Conservation (phyloP, 495 filamentous ascomycete genomes). For the Penicillium nucicola region DNA sequence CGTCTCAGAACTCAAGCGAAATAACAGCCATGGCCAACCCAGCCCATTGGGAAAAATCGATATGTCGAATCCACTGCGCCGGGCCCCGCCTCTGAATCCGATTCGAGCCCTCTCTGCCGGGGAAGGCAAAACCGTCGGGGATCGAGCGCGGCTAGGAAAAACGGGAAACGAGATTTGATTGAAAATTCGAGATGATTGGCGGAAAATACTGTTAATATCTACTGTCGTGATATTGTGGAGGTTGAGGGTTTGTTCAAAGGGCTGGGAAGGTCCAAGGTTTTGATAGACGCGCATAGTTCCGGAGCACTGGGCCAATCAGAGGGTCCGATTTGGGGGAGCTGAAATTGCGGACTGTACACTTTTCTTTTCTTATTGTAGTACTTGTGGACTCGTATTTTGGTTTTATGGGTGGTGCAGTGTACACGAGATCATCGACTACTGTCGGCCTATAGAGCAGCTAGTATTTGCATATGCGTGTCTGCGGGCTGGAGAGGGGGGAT, state of each 20-base stretch:
- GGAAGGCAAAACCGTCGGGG: neutral
- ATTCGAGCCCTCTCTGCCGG: conserved; percentile 2
- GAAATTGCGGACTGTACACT: too few relatives aligned
- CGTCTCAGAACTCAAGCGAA: conserved; percentile 8
- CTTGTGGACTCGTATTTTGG: too few relatives aligned
- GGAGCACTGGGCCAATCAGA: neutral
- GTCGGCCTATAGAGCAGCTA: too few relatives aligned
- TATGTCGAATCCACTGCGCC: conserved; percentile 11
- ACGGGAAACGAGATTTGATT: neutral
- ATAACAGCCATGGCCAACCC: neutral
- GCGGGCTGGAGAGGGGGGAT: too few relatives aligned
- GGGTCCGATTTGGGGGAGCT: neutral
- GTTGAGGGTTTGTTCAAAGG: too few relatives aligned
- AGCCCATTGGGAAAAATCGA: conserved; percentile 5
- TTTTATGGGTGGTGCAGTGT: too few relatives aligned
- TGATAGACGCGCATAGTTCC: conserved; percentile 3
- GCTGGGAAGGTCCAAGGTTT: neutral
- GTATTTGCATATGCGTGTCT: too few relatives aligned
- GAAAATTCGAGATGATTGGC: neutral
- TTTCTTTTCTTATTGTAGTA: too few relatives aligned
- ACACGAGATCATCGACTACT: too few relatives aligned
- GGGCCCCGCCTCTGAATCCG: conserved; percentile 8
- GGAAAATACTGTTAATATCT: neutral
- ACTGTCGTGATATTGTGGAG: too few relatives aligned
- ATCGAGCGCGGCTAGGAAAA: neutral